A percentile compares a stretch with the other conserved stretches of the same genome.
These are phyloP conservation scores for Ruellia speciosa DNA, from an alignment of 305 asterid genomes.

Conservation along the genomic window DNA sequence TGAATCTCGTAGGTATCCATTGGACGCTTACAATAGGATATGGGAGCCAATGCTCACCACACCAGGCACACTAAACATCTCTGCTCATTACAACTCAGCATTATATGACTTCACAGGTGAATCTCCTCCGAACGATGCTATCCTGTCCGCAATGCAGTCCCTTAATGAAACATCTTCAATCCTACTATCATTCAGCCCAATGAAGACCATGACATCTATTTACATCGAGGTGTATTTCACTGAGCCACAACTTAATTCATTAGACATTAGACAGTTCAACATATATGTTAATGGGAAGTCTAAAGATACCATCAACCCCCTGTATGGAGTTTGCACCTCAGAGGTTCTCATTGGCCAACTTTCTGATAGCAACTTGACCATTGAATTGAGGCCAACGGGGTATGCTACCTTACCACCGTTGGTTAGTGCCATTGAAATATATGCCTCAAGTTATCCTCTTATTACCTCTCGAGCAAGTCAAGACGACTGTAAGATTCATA, in stretches of 20 bases:
- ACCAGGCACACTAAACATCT: constrained; percentile 1
- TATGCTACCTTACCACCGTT: constrained; percentile 11
- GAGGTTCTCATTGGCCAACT: neutral
- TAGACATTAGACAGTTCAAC: constrained; percentile 10
- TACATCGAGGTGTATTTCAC: constrained; percentile 22
- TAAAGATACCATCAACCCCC: neutral
- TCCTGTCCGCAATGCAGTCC: constrained; percentile 11
- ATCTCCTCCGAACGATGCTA: constrained; percentile 5
- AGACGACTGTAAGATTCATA: constrained; percentile 18
- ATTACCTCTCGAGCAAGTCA: constrained; percentile 13
- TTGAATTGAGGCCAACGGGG: constrained; percentile 14
- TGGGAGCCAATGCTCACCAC: constrained; percentile 8
- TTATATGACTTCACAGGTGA: neutral
- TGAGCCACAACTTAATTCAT: neutral
- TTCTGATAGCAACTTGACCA: constrained; percentile 3
- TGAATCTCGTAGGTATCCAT: constrained; percentile 8
- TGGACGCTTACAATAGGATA: constrained; percentile 18
- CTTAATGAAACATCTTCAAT: constrained; percentile 11
- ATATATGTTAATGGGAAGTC: constrained; percentile 2
- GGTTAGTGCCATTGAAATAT: constrained; percentile 23
- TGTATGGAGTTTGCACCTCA: neutral
- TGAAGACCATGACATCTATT: neutral
- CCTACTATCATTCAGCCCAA: neutral
- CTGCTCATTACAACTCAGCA: neutral
- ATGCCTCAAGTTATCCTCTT: constrained; percentile 21